These are phyloP conservation scores for Leptographium procerum DNA, from an alignment of 2,329 filamentous ascomycete species.

Conservation along the genomic window DNA sequence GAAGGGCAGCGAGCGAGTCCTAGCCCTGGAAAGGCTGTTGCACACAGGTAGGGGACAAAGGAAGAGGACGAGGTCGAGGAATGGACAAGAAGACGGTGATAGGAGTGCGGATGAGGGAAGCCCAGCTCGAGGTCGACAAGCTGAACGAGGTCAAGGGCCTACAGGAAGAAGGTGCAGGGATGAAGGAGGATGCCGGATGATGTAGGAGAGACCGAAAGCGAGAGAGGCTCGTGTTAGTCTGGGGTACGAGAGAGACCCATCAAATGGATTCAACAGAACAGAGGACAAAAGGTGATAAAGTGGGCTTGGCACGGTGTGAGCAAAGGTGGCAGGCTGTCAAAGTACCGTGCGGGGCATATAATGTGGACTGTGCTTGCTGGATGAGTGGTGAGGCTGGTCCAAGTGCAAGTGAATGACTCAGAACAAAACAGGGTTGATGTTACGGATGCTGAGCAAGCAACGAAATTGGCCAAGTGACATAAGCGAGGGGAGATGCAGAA, in stretches of 20 bases:
- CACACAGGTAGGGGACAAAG: not conserved
- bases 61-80: not conserved
- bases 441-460: not conserved
- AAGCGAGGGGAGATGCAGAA: not conserved
- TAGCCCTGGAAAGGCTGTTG: not conserved
- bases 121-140: not conserved
- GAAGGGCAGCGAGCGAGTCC: not conserved
- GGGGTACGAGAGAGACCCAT: not conserved
- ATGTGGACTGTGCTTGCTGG: not conserved
- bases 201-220: not conserved
- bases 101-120: not conserved
- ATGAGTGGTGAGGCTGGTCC: slow-evolving; percentile 2
- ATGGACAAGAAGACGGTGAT: no score
- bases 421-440: not conserved
- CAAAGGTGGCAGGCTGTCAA: not conserved
- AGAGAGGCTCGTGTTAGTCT: not conserved
- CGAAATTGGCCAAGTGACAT: not conserved
- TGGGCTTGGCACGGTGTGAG: not conserved
- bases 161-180: not conserved
- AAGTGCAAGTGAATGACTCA: slow-evolving; percentile 13
- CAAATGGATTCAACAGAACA: not conserved
- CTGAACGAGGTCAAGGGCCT: not conserved
- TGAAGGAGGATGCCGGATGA: not conserved
- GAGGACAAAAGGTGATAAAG: not conserved
- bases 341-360: not conserved